Percentiles rank a stretch among this genome's conserved stretches.
Conservation (phyloP, 108 stramenopile genomes). For the Aurantiochytrium sp. region DNA sequence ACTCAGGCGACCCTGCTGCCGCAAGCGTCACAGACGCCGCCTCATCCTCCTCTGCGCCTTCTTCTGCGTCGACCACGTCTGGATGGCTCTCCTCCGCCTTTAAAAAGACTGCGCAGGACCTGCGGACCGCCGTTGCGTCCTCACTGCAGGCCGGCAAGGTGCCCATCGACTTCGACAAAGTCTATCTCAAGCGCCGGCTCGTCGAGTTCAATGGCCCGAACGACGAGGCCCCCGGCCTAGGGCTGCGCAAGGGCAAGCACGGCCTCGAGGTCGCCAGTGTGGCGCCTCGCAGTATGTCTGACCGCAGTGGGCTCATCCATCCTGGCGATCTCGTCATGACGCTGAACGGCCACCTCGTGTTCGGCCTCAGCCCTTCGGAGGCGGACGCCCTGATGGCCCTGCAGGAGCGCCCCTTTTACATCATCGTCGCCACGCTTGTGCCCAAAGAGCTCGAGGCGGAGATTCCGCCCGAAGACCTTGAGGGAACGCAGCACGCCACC, state of each 20-base stretch:
- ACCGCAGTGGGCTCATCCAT: background rate
- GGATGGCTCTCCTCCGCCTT: slow-evolving; percentile 2
- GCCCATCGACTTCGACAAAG: background rate
- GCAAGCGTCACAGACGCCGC: background rate
- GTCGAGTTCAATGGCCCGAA: background rate
- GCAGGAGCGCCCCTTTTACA: background rate
- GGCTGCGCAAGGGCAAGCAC: background rate
- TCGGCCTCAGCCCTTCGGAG: background rate
- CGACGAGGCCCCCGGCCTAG: background rate
- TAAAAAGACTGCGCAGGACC: background rate
- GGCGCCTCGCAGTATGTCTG: background rate
- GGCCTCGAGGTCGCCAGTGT: background rate
- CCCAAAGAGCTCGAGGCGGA: slow-evolving; percentile 16
- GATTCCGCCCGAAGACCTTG: background rate
- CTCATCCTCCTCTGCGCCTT: background rate
- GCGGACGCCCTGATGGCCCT: background rate
- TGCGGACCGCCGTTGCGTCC: background rate
- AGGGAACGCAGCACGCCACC: background rate
- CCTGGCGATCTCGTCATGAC: slow-evolving; percentile 25
- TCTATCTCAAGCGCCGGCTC: background rate
- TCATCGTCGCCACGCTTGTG: slow-evolving; percentile 1
- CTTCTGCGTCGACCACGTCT: background rate
- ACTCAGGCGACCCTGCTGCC: background rate
- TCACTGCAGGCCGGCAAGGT: background rate
- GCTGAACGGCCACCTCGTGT: background rate